Evolutionary conservation across 1,284 basidiomycete genomes (phyloP).

Genomic region (Earliella scabrosa): DNA sequence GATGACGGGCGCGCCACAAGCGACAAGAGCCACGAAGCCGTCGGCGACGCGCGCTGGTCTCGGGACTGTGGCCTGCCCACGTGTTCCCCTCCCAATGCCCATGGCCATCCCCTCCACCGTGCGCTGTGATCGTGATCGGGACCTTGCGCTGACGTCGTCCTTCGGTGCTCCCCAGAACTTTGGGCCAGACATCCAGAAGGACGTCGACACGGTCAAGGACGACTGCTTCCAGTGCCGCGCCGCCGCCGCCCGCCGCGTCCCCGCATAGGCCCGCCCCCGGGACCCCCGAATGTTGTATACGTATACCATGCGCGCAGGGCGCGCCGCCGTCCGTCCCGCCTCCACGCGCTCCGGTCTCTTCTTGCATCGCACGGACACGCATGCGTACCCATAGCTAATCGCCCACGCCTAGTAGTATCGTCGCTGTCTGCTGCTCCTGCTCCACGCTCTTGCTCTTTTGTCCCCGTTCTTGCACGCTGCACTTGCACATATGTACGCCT

Average conservation of each 20-base stretch:
- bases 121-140: too few relatives aligned
- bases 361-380: constrained; percentile 15
- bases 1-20: too few relatives aligned
- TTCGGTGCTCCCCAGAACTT: constrained; percentile 35
- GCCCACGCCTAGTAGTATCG: constrained; percentile 4
- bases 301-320: constrained; percentile 10
- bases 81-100: too few relatives aligned
- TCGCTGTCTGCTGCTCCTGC: constrained; percentile 16
- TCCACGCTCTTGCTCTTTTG: neutral
- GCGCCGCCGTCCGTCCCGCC: constrained; percentile 2
- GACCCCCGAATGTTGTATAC: neutral
- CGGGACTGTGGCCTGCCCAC: too few relatives aligned
- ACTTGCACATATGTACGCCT: neutral
- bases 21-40: too few relatives aligned
- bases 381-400: constrained; percentile 19
- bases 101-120: neutral
- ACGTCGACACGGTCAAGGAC: constrained; percentile 43
- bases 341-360: too few relatives aligned
- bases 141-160: neutral
- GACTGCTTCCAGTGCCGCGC: constrained; percentile 44
- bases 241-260: constrained; percentile 37
- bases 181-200: constrained; percentile 43
- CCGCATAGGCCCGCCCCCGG: constrained; percentile 28
- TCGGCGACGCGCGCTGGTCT: too few relatives aligned
- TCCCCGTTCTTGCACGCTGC: neutral